Evolutionary conservation across 805 yeast species (phyloP).

Genomic region (Isabelozyma pseudorhagii): DNA sequence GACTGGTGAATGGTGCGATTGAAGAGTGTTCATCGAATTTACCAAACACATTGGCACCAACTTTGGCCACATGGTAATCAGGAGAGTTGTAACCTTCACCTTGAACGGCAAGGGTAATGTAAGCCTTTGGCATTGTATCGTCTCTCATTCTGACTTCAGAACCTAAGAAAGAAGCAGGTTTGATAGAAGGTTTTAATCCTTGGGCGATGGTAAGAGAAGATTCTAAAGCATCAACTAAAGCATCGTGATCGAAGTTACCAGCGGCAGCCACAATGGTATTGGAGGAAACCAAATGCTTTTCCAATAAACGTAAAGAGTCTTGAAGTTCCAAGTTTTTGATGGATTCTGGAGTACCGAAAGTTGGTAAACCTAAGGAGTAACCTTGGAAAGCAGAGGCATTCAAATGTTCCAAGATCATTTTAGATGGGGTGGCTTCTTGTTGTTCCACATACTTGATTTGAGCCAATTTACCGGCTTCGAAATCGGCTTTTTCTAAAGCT

Average conservation of each 20-base stretch:
- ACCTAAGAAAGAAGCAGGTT: conserved; percentile 70
- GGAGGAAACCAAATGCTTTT: conserved; percentile 55
- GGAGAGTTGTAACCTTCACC: conserved; percentile 66
- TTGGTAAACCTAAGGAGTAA: conserved; percentile 74
- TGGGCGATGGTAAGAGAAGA: conserved; percentile 44
- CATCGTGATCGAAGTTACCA: conserved; percentile 70
- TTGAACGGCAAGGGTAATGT: conserved; percentile 70
- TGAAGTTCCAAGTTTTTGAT: conserved; percentile 51
- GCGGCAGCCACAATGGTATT: conserved; percentile 68
- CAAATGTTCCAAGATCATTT: conserved; percentile 69
- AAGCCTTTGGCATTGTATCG: conserved; percentile 79
- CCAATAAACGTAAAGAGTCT: conserved; percentile 58
- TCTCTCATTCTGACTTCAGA: conserved; percentile 87
- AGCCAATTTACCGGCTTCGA: conserved; percentile 44
- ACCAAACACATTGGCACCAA: conserved; percentile 62
- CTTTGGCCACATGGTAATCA: conserved; percentile 67
- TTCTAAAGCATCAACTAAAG: conserved; percentile 64
- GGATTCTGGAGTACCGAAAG: conserved; percentile 69
- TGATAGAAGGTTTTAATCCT: conserved; percentile 47
- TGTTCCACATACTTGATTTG: conserved; percentile 47
- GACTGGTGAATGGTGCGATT: conserved; percentile 51
- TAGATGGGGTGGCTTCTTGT: conserved; percentile 55
- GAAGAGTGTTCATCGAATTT: conserved; percentile 52
- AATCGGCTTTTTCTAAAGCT: conserved; percentile 41
- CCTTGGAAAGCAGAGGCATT: conserved; percentile 85